Conservation (phyloP, 2,329 filamentous ascomycete species). For the Geosmithia morbida region DNA sequence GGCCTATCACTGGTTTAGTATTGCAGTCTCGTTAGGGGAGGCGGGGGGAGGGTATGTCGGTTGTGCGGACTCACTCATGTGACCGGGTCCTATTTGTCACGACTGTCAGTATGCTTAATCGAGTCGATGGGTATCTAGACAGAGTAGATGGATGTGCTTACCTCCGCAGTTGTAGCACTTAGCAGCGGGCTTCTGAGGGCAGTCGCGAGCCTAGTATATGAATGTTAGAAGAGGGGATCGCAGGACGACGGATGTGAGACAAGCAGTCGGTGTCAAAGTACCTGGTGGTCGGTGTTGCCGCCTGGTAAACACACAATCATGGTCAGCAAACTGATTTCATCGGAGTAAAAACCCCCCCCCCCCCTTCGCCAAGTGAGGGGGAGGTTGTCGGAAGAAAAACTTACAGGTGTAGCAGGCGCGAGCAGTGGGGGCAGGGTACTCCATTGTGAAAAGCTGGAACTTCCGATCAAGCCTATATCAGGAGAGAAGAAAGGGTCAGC, state of each 20-base stretch:
- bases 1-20: conserved; percentile 34
- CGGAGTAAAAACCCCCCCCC: not conserved
- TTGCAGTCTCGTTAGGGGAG: conserved; percentile 2
- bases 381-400: conserved; percentile 8
- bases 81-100: conserved; percentile 40
- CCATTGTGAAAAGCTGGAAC: not conserved
- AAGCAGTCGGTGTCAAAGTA: conserved; percentile 19
- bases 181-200: conserved; percentile 69
- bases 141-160: conserved; percentile 25
- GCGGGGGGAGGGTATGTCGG: not conserved
- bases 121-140: not conserved
- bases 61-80: conserved; percentile 51
- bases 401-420: conserved; percentile 38
- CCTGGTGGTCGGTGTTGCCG: conserved; percentile 49
- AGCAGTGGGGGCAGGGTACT: conserved; percentile 1
- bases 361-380: not conserved
- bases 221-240: not conserved
- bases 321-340: not conserved
- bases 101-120: not conserved
- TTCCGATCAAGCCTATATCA: not conserved
- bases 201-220: conserved; percentile 55
- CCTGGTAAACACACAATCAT: conserved; percentile 3
- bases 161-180: conserved; percentile 80
- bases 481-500: not conserved
- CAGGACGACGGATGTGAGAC: not conserved